A percentile compares a stretch with the other conserved stretches of the same genome.
These are phyloP conservation scores for Sphagnurus paluster DNA, from an alignment of 1,284 basidiomycete genomes.

Conservation along the genomic window DNA sequence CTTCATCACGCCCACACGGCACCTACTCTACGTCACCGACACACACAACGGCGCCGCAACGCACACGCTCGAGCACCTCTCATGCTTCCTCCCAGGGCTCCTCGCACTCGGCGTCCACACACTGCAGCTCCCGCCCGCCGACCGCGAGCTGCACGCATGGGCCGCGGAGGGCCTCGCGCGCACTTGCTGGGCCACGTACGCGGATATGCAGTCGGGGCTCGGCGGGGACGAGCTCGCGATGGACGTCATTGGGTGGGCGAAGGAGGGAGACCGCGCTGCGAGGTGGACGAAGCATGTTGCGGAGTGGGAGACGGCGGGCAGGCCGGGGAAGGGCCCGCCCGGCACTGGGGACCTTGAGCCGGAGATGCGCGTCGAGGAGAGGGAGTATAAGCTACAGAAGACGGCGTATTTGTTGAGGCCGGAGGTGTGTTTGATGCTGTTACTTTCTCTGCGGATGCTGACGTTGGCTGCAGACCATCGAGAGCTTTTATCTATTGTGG, in stretches of 20 bases:
- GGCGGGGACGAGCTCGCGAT: constrained; percentile 62
- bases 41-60: constrained; percentile 36
- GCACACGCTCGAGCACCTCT: constrained; percentile 69
- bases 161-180: constrained; percentile 68
- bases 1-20: constrained; percentile 59
- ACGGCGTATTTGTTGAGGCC: constrained; percentile 55
- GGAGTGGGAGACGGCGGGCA: constrained; percentile 49
- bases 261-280: constrained; percentile 30
- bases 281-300: constrained; percentile 37
- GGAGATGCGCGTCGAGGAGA: constrained; percentile 42
- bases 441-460: neutral
- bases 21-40: constrained; percentile 74
- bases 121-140: constrained; percentile 37
- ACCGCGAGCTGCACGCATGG: constrained; percentile 53
- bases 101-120: constrained; percentile 66
- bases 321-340: constrained; percentile 23
- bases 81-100: constrained; percentile 74
- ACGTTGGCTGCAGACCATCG: constrained; percentile 52
- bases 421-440: constrained; percentile 47
- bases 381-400: constrained; percentile 15
- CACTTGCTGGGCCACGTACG: constrained; percentile 66
- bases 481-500: constrained; percentile 73
- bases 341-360: constrained; percentile 37
- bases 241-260: constrained; percentile 50
- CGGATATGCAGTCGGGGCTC: constrained; percentile 59